Evolutionary conservation across 345 rosid species (phyloP).

Genomic region (Eucalyptus regnans): DNA sequence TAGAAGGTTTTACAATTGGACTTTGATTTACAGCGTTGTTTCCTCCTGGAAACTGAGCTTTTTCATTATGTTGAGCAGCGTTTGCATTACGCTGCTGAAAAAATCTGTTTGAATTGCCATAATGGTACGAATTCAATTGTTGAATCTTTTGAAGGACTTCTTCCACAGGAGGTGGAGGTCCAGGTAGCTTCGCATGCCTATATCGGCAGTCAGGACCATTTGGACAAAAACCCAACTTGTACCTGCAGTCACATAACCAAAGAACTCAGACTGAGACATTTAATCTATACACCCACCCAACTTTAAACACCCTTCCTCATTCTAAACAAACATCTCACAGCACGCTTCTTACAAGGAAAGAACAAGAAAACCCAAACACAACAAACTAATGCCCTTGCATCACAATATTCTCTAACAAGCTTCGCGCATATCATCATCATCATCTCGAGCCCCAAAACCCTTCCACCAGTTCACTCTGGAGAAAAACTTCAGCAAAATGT

Average conservation of each 20-base stretch:
- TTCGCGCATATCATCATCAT: not conserved
- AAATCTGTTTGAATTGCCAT: conserved; percentile 50
- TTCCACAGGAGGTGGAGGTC: conserved; percentile 93
- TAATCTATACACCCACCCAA: not conserved
- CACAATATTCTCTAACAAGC: not conserved
- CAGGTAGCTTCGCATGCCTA: conserved; percentile 88
- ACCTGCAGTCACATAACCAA: conserved; percentile 34
- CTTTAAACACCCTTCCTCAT: not conserved
- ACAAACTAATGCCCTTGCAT: not conserved
- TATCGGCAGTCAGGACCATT: conserved; percentile 96
- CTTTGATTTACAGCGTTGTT: conserved; percentile 29
- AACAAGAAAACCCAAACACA: not conserved
- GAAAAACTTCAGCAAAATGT: not conserved
- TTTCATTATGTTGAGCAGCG: conserved; percentile 51
- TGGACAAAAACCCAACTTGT: conserved; percentile 97
- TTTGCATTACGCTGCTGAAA: conserved; percentile 56
- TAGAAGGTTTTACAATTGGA: conserved; percentile 20
- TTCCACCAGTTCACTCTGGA: not conserved
- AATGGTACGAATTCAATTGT: conserved; percentile 56
- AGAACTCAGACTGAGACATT: not conserved
- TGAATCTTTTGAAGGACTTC: conserved; percentile 97
- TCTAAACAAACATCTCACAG: not conserved
- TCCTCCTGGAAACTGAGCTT: conserved; percentile 45
- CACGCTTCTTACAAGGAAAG: not conserved
- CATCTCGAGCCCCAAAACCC: not conserved